Base-by-base conservation (phyloP, 2,329 filamentous ascomycete genomes). In the Ascomycota sp. region DNA sequence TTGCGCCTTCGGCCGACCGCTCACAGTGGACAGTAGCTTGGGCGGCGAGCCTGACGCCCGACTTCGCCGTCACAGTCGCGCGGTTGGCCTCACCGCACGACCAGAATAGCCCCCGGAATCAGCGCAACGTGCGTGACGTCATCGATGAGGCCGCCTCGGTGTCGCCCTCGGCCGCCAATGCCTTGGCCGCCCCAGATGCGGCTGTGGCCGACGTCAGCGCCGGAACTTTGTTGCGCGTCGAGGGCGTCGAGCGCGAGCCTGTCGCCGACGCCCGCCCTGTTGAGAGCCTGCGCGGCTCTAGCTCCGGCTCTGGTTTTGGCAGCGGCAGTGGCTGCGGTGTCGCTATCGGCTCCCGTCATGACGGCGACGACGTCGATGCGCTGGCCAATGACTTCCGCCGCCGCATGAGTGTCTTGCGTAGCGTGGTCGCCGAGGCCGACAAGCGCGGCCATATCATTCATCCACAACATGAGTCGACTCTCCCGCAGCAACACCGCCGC, bases 31-130 rank as follows among this genome's bases (percentile, higher is more conserved):
- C 52, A 19, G 67, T 95, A 1, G 57, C 66, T 0, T 70, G 69
- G 33, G 76, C 79, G 1, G 70, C 76, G 25, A 83, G 75, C 36
- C 55, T 94, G 9, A 77, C 70, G 7, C 56, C 73, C 0, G 67
- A 75, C 29, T 95, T 86, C 74, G 67, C 70, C 28, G 57, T 69
- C 27, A 60, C 60, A 1, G 52, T 51, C 27, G 52, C 61, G 10
- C 51, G 48, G 30, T 43, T 70, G 26, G 39, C 44, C 10, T 51
- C 52, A 13, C 58, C 52, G n/a, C n/a, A n/a, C n/a, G n/a, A n/a
- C n/a, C n/a, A n/a, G n/a, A n/a, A n/a, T n/a, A n/a, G n/a, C n/a
- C n/a, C n/a, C n/a, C n/a, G n/a, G n/a, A n/a, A n/a, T n/a, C n/a
- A n/a, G n/a, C n/a, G n/a, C n/a, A n/a, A n/a, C n/a, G n/a, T n/a